Base-by-base conservation (phyloP, 331 rosid species). In the Malus hybrid region DNA sequence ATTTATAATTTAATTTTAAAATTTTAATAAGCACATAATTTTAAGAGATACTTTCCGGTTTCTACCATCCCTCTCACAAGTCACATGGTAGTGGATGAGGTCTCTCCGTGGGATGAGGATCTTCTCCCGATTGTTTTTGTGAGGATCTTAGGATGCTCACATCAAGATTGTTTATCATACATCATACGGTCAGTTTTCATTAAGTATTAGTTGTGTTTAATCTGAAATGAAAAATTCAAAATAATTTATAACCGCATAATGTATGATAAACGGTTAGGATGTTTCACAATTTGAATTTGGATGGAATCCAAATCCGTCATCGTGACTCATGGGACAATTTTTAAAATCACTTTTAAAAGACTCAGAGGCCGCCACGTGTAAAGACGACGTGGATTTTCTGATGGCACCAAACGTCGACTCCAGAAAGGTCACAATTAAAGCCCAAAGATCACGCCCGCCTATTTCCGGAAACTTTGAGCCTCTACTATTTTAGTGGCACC, bases 121-220 rank as follows among this genome's bases (percentile, higher is more conserved):
- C 10, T 7, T 36, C 10, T 7, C 10, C 42, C 10, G 3, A 34
- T 7, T 2, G 1, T 0, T 34, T 34, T 34, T 34, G 39, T 0
- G 0, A 2, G 0, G 39, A 2, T 34, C 9, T 6, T 34, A 34
- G 39, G 8, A 34, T 34, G 0, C 10, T 34, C 2, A 34, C 1
- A 7, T 36, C 0, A 36, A 1, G 10, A 7, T 0, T 2, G 42
- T 7, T 36, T 36, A 0, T 34, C 10, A 1, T 34, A 34, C 0
- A 34, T 34, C 0, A 34, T 7, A 0, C 10, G 0, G 1, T 36
- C 0, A 36, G 0, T 36, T 36, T 36, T 36, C 0, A 0, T 36
- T 8, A 2, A 36, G 0, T 36, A 36, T 36, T 36, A 2, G 3
- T 36, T 36, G 1, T 36, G 11, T 36, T 36, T 36, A 36, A 36